These are phyloP conservation scores for Dactylorhiza incarnata DNA, from an alignment of 106 monocot genomes.

Conservation along the genomic window DNA sequence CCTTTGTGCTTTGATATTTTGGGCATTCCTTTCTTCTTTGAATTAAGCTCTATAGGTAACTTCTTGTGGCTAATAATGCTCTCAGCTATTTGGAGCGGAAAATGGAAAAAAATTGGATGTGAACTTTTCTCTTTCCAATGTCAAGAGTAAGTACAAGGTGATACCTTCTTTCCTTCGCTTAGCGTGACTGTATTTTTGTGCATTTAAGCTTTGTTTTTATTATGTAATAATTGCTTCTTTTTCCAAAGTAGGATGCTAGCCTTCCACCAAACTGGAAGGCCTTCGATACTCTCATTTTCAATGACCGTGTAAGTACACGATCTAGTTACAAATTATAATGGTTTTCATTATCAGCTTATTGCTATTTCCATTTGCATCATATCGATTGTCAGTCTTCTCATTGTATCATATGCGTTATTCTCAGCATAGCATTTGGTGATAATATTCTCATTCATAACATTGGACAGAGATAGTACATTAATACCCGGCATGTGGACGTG, in stretches of 20 bases:
- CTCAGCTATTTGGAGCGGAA: slow-evolving; percentile 19
- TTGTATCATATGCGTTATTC: not conserved
- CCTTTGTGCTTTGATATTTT: not conserved
- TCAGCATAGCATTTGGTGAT: too few species aligned
- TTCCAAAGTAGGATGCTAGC: slow-evolving; percentile 32
- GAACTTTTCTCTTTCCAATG: slow-evolving; percentile 43
- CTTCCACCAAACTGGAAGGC: slow-evolving; percentile 61
- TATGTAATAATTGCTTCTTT: not conserved
- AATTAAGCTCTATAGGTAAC: not conserved
- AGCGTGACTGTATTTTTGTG: not conserved
- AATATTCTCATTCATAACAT: too few species aligned
- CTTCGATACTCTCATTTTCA: slow-evolving; percentile 61
- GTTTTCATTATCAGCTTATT: not conserved
- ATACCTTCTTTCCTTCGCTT: not conserved
- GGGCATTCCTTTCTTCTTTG: not conserved
- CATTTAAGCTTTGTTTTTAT: not conserved
- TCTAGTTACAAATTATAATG: not conserved
- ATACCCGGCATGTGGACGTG: too few species aligned
- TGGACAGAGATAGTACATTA: too few species aligned
- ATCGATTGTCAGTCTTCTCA: not conserved
- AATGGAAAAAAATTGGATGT: slow-evolving; percentile 18
- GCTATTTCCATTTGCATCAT: not conserved
- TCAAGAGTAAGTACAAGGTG: slow-evolving; percentile 75
- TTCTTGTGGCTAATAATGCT: not conserved
- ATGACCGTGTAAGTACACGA: slow-evolving; percentile 26